phyloP scores from a whole-genome alignment of 768 basidiomycete species.

The Dentipellis fragilis region DNA sequence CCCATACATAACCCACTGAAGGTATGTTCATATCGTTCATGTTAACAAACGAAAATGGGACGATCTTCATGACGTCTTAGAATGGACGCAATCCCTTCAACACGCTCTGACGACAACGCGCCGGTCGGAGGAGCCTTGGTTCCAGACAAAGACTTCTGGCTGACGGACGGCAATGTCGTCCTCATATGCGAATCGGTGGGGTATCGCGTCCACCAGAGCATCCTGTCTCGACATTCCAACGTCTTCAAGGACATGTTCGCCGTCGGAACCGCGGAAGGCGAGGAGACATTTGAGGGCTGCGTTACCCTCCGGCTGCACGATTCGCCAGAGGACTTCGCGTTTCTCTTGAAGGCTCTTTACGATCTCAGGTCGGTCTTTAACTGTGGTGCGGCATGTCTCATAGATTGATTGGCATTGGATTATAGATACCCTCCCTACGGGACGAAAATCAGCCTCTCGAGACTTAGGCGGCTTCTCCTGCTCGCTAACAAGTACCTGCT shows the following conservation, averaged over 20 bases:
- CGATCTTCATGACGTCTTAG: too few species aligned
- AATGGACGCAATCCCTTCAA: too few species aligned
- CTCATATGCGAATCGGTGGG: conserved; percentile 1
- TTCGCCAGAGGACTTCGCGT: background rate
- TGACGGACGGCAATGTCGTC: conserved; percentile 4
- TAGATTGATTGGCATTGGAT: background rate
- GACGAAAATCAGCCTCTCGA: too few species aligned
- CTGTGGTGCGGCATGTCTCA: background rate
- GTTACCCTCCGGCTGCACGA: background rate
- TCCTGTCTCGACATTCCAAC: conserved; percentile 3
- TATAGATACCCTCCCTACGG: too few species aligned
- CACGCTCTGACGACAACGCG: too few species aligned
- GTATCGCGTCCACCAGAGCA: conserved; percentile 5
- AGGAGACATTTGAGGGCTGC: background rate
- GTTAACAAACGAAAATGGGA: too few species aligned
- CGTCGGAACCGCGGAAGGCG: background rate
- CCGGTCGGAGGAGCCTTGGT: too few species aligned
- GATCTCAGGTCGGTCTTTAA: background rate
- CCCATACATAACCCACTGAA: too few species aligned
- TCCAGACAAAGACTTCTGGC: background rate
- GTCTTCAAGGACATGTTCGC: conserved; percentile 10
- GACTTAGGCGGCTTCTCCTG: background rate
- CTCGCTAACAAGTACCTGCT: background rate
- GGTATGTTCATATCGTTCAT: too few species aligned
- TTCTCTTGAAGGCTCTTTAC: background rate